Percentiles rank a stretch among this genome's conserved stretches.
Evolutionary conservation across 2,329 filamentous ascomycete genomes (phyloP).

Genomic region (Acrodontium crateriforme): DNA sequence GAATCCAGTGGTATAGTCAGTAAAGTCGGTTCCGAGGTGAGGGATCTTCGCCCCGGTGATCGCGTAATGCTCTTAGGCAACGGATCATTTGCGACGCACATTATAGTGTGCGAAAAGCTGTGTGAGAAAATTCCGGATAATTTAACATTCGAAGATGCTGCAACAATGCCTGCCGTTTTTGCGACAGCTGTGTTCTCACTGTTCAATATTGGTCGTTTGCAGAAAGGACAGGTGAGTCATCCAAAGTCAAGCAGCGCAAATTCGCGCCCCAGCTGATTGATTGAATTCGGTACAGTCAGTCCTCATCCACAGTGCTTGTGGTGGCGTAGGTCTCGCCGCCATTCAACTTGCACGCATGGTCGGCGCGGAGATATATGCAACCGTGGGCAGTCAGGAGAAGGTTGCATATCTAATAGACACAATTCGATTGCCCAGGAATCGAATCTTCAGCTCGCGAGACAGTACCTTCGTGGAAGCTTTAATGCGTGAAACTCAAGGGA

Average conservation of each 20-base stretch:
- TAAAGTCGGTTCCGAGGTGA: conserved; percentile 1
- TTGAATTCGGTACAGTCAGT: no score
- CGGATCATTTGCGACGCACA: not conserved
- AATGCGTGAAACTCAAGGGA: conserved; percentile 12
- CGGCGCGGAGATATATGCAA: conserved; percentile 16
- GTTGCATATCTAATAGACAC: conserved; percentile 8
- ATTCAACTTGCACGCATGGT: conserved; percentile 31
- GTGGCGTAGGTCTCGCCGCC: conserved; percentile 31
- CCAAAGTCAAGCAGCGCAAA: no score
- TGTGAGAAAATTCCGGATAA: conserved; percentile 10
- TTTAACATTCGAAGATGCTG: conserved; percentile 12
- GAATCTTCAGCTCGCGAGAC: conserved; percentile 20
- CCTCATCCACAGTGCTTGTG: conserved; percentile 30
- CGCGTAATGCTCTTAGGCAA: conserved; percentile 1
- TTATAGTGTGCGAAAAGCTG: no score
- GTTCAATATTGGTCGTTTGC: conserved; percentile 15
- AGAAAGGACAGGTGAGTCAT: conserved; percentile 20
- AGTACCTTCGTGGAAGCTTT: conserved; percentile 14
- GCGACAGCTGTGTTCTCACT: conserved; percentile 18
- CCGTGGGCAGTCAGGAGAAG: conserved; percentile 15
- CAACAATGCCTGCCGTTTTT: conserved; percentile 12
- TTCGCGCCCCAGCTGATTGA: no score
- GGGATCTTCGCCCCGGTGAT: not conserved
- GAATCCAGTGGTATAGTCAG: not conserved
- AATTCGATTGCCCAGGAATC: conserved; percentile 12